Conservation (phyloP, 306 rosid species). For the Delonix regia region DNA sequence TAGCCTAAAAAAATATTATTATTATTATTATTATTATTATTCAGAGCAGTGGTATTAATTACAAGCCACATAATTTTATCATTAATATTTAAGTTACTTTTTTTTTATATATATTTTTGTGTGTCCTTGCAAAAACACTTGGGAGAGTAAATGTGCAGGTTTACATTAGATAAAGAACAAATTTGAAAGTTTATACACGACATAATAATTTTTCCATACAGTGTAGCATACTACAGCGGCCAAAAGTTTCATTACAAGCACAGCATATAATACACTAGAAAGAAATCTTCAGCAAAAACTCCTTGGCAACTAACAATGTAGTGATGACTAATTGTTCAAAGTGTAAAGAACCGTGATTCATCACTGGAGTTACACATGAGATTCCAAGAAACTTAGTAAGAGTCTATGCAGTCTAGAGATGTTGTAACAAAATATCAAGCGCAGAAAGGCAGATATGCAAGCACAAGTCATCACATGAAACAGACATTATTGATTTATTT, state of each 20-base stretch:
- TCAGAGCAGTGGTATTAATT: conserved; percentile 8
- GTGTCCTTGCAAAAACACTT: not conserved
- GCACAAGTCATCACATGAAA: conserved; percentile 2
- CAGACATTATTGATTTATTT: not conserved
- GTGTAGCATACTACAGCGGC: not conserved
- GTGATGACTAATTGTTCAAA: not conserved
- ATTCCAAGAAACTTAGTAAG: conserved; percentile 5
- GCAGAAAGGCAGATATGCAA: conserved; percentile 1
- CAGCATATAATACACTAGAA: not conserved
- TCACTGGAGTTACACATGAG: not conserved
- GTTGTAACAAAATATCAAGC: not conserved
- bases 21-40: not conserved
- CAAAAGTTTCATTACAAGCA: not conserved
- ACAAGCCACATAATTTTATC: not conserved
- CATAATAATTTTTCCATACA: not conserved
- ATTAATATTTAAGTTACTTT: not conserved
- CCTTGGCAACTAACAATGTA: conserved; percentile 5
- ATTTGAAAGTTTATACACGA: not conserved
- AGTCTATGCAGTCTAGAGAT: not conserved
- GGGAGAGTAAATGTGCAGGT: conserved; percentile 18
- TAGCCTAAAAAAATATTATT: conserved; percentile 53
- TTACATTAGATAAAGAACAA: conserved; percentile 22
- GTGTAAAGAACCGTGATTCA: not conserved
- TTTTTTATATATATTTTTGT: not conserved
- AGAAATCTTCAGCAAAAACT: not conserved